Evolutionary conservation across 306 rosid genomes (phyloP), one percentile per base, ranked within the genome.

Genomic region (Alnus glutinosa): DNA sequence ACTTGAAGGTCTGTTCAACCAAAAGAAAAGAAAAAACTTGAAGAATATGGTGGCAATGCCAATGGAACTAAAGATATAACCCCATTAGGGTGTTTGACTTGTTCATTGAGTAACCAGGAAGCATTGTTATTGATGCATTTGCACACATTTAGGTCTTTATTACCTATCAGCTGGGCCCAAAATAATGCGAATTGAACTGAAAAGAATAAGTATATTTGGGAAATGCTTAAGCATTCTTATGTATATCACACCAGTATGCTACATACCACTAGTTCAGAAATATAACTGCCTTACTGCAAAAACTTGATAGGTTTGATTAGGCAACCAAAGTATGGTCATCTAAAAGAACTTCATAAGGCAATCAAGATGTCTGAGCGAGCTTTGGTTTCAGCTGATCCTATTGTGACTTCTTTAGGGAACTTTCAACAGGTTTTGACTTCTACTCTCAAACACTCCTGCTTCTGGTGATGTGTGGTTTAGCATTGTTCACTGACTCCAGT

Each of bases 321-420:
- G 83, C 96, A 96, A 72, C 99, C 99, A 37, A 96, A 96, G 84
- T 91, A 93, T 58, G 98, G 98, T 75, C 99, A 96, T 74, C 89
- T 96, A 49, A 96, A 96, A 92, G 99, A 93, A 89, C 98, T 96
- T 81, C 99, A 96, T 36, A 85, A 79, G 86, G 90, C 98, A 51
- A 68, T 93, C 51, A 96, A 90, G 89, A 93, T 90, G 97, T 86
- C 89, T 4, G 96, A 96, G 77, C 77, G 42, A 44, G 96, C 98
- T 67, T 86, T 96, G 84, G 86, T 96, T 86, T 91, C 99, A 81
- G 85, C 87, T 18, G 99, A 96, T 62, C 97, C 97, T 9, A 89
- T 89, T 80, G 86, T 96, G 73, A 90, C 97, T 79, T 92, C 96
- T 55, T 68, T 96, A 55, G 99, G 99, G 84, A 90, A 36, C 89